Base-by-base conservation (phyloP, 331 rosid genomes). In the Quercus tomentella region DNA sequence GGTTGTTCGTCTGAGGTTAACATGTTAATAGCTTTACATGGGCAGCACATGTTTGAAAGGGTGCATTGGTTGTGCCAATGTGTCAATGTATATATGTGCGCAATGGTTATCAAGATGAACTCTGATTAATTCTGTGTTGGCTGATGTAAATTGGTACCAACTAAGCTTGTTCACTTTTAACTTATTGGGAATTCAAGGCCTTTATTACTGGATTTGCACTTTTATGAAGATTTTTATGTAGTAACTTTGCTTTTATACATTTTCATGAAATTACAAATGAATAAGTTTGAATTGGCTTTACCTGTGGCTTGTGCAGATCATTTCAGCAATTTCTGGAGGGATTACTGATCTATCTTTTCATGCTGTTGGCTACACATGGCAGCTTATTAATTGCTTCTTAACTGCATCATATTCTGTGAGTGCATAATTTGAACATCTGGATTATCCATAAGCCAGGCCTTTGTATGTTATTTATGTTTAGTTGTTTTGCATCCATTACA, bases 401-500 rank as follows among this genome's bases (percentile, higher is more conserved):
- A 96, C 99, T 52, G 99, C 99, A 26, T 93, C 99, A 62, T 96
- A 96, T 89, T 96, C 99, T 67, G 99, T 96, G 88, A 89, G 99
- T 90, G 80, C 86, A 82, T 33, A 35, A 67, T 35, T 67, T 67
- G 51, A 8, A n/a, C 52, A n/a, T 11, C 18, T 23, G 14, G 30
- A 23, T 60, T 60, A 23, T 60, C 18, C 66, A 23, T 60, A 10
- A n/a, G 55, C 18, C 1, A 60, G 15, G 66, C 68, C 69, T 77
- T 45, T 9, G 67, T 73, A 52, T 74, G 58, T 49, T 49, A 49
- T 11, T 49, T 49, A 49, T 49, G 14, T 3, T 4, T 14, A 3
- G 18, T 60, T 65, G 23, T 70, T 7, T 16, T 60, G 66, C 31
- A 60, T 60, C 31, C 4, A 22, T 60, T 2, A 22, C 6, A 70